Conservation (phyloP, 2,329 filamentous ascomycete genomes). For the Diplodia sapinea region DNA sequence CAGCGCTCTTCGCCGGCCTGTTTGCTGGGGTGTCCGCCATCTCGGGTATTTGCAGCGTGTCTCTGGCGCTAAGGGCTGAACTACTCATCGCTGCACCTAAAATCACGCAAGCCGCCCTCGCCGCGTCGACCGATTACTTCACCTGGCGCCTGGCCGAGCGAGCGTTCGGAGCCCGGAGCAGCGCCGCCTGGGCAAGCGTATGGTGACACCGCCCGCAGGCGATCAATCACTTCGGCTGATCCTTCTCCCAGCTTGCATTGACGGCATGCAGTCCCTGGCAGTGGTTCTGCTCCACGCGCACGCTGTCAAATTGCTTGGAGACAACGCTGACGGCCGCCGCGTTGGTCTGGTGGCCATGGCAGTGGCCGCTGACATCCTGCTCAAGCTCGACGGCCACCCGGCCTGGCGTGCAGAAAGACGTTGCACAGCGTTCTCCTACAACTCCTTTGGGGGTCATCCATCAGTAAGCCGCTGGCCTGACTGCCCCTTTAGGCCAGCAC, state of each 20-base stretch:
- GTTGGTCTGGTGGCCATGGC: constrained; percentile 87
- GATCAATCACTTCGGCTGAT: constrained; percentile 29
- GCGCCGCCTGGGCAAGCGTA: constrained; percentile 73
- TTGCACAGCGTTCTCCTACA: constrained; percentile 19
- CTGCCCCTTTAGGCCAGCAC: constrained; percentile 24
- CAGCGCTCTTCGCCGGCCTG: constrained; percentile 78
- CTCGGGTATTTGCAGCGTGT: constrained; percentile 61
- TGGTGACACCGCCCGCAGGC: constrained; percentile 39
- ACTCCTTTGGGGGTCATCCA: constrained; percentile 4
- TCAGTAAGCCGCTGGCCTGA: constrained; percentile 26
- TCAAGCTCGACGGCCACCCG: constrained; percentile 6
- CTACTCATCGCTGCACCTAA: constrained; percentile 76
- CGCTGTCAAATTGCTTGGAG: constrained; percentile 93
- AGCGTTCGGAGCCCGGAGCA: constrained; percentile 71
- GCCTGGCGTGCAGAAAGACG: constrained; percentile 14
- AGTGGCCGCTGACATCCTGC: constrained; percentile 51
- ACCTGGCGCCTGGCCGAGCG: constrained; percentile 81
- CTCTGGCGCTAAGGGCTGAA: constrained; percentile 64
- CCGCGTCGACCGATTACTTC: constrained; percentile 81
- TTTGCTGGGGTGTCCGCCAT: constrained; percentile 69
- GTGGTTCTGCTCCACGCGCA: constrained; percentile 92
- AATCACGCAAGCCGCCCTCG: constrained; percentile 75
- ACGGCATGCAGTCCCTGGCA: constrained; percentile 85
- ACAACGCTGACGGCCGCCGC: constrained; percentile 83
- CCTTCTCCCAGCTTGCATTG: constrained; percentile 65